Conservation (phyloP, 805 yeast genomes). For the Ogataea nitratoaversa region DNA sequence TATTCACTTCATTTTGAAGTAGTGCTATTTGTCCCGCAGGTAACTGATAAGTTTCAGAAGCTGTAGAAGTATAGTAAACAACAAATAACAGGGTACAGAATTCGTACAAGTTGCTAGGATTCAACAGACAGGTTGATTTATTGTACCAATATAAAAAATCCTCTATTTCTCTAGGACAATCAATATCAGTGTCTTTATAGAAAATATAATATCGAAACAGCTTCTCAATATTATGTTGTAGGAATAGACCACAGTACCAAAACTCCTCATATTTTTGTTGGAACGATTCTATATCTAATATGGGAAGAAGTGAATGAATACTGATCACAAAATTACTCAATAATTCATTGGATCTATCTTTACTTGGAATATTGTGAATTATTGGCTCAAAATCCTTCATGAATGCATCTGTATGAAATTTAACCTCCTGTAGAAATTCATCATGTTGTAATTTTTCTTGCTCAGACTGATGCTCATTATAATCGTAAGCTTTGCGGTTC, state of each 20-base stretch:
- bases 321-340: constrained; percentile 44
- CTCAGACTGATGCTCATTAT: constrained; percentile 1
- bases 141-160: constrained; percentile 43
- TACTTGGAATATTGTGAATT: constrained; percentile 36
- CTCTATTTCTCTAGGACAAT: constrained; percentile 13
- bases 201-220: constrained; percentile 14
- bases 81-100: constrained; percentile 19
- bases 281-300: constrained; percentile 45
- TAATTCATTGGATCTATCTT: constrained; percentile 45
- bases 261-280: constrained; percentile 37
- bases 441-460: neutral
- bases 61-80: constrained; percentile 16
- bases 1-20: constrained; percentile 18
- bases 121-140: constrained; percentile 24
- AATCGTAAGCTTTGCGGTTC: neutral
- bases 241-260: constrained; percentile 38
- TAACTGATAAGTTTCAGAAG: constrained; percentile 10
- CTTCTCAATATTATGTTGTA: constrained; percentile 18
- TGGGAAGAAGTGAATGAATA: constrained; percentile 53
- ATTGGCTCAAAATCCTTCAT: constrained; percentile 34
- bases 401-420: constrained; percentile 1
- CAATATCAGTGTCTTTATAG: constrained; percentile 4
- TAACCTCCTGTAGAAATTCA: neutral
- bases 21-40: constrained; percentile 5
- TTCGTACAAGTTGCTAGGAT: constrained; percentile 17